These are phyloP conservation scores for Fraxinus americana DNA, from an alignment of 257 asterid genomes.

Conservation along the genomic window DNA sequence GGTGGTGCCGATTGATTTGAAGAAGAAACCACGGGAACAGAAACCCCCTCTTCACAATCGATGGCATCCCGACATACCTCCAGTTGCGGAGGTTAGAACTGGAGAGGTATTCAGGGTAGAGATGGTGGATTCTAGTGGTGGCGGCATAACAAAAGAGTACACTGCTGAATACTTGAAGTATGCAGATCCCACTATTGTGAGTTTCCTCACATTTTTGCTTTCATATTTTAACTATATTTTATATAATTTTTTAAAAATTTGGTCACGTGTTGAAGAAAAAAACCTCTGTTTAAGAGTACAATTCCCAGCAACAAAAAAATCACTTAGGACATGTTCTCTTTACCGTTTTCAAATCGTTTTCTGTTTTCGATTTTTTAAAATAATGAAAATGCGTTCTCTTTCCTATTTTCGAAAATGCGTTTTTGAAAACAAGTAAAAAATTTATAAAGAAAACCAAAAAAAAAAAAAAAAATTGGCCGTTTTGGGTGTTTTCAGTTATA, in stretches of 20 bases:
- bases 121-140: conserved; percentile 88
- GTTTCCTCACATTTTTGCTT: conserved; percentile 28
- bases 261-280: too few relatives aligned
- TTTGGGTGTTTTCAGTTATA: too few relatives aligned
- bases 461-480: too few relatives aligned
- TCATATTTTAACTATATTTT: too few relatives aligned
- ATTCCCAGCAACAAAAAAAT: neutral
- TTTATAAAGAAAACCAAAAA: too few relatives aligned
- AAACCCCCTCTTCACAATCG: conserved; percentile 74
- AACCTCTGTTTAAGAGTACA: neutral
- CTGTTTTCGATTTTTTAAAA: too few relatives aligned
- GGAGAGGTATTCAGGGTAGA: conserved; percentile 79
- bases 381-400: too few relatives aligned
- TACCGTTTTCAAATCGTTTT: too few relatives aligned
- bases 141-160: conserved; percentile 59
- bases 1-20: conserved; percentile 69
- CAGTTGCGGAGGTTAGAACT: conserved; percentile 61
- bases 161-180: conserved; percentile 69
- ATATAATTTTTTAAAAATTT: neutral
- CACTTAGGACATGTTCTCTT: too few relatives aligned
- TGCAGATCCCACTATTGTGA: conserved; percentile 58
- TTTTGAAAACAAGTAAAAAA: too few relatives aligned
- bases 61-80: conserved; percentile 87
- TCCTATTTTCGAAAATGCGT: too few relatives aligned
- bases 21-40: conserved; percentile 74